Evolutionary conservation across 2,329 filamentous ascomycete species (phyloP).

Genomic region (Dissoconium aciculare): DNA sequence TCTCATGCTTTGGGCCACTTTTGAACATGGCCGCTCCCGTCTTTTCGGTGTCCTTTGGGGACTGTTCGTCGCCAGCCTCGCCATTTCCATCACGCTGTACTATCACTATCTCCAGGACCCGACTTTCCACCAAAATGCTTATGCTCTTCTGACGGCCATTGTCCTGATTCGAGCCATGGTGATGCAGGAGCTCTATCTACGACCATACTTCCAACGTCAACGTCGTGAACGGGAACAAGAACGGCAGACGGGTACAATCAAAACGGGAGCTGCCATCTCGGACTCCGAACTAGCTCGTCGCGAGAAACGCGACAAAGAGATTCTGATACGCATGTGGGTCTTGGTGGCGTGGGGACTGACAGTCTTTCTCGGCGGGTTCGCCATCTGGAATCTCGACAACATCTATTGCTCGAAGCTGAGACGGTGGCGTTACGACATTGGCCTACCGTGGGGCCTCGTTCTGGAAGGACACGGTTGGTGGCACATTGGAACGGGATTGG

Average conservation of each 20-base stretch:
- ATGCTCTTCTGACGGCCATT: conserved; percentile 54
- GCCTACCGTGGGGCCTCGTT: conserved; percentile 65
- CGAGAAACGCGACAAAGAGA: conserved; percentile 41
- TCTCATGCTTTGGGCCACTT: conserved; percentile 57
- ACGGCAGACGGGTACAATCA: conserved; percentile 10
- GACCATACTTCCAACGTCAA: conserved; percentile 38
- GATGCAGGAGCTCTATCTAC: conserved; percentile 55
- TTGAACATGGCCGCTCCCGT: conserved; percentile 49
- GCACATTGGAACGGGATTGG: conserved; percentile 68
- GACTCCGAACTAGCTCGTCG: conserved; percentile 31
- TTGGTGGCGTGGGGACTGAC: conserved; percentile 55
- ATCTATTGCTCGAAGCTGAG: conserved; percentile 54
- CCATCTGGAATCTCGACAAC: conserved; percentile 68
- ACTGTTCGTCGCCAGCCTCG: conserved; percentile 37
- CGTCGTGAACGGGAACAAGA: conserved; percentile 25
- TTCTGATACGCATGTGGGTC: conserved; percentile 56
- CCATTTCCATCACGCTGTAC: conserved; percentile 56
- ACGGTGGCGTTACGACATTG: conserved; percentile 49
- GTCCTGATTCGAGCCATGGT: conserved; percentile 61
- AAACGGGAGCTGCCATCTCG: conserved; percentile 19
- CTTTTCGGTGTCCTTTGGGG: conserved; percentile 41
- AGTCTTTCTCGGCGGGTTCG: conserved; percentile 60
- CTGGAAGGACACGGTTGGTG: conserved; percentile 60
- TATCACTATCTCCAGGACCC: conserved; percentile 76
- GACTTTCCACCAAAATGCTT: conserved; percentile 67